Percentiles rank a stretch among this genome's conserved stretches.
Conservation (phyloP, 176 grass and related monocot species). For the Poa annua region DNA sequence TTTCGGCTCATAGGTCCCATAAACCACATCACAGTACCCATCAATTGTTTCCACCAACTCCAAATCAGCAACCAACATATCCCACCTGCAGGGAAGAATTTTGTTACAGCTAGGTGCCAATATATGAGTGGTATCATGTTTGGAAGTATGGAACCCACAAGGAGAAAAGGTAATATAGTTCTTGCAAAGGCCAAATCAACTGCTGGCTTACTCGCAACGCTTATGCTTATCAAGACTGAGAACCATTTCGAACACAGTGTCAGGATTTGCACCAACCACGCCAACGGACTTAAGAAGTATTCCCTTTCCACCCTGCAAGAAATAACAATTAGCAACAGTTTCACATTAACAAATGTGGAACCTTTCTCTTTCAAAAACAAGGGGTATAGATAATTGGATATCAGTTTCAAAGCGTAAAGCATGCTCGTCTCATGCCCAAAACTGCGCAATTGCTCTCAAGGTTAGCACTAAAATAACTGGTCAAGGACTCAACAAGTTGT, state of each 20-base stretch:
- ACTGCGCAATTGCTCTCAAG: background rate
- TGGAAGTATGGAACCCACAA: constrained; percentile 15
- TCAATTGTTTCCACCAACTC: constrained; percentile 73
- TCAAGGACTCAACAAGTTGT: background rate
- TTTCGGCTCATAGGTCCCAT: constrained; percentile 88
- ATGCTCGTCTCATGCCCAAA: background rate
- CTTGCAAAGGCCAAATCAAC: constrained; percentile 20
- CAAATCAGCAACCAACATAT: constrained; percentile 86
- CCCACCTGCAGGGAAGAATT: constrained; percentile 74
- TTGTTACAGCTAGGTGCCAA: constrained; percentile 30
- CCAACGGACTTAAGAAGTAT: constrained; percentile 85
- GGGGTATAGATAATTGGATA: constrained; percentile 14
- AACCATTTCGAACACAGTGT: constrained; percentile 84
- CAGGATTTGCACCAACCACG: constrained; percentile 72
- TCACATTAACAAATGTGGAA: background rate
- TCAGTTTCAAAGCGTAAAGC: background rate
- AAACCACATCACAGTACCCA: constrained; percentile 90
- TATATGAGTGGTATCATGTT: constrained; percentile 24
- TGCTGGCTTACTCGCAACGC: constrained; percentile 81
- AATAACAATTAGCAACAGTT: background rate
- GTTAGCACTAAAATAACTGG: constrained; percentile 4
- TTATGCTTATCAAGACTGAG: constrained; percentile 68
- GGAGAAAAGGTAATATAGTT: constrained; percentile 15
- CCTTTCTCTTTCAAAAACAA: background rate
- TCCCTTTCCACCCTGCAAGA: constrained; percentile 59